Conservation (phyloP, 2,329 filamentous ascomycete species). For the Fusarium brachygibbosum region DNA sequence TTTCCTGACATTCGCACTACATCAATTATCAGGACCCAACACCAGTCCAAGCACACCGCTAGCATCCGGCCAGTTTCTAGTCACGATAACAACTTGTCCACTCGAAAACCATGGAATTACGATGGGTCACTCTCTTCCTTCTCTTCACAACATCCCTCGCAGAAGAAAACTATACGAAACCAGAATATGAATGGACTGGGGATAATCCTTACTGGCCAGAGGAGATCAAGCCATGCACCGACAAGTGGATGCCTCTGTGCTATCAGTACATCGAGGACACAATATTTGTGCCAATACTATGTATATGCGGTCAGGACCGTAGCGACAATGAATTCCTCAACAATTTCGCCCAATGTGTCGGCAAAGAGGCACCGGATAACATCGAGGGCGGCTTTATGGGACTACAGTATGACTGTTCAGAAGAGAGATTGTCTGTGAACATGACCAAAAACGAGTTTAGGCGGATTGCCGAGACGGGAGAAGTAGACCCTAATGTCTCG, state of each 20-base stretch:
- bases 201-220: not conserved
- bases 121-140: not conserved
- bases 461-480: not conserved
- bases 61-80: rapidly evolving
- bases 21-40: not conserved
- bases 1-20: not conserved
- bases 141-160: not conserved
- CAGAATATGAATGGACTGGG: not conserved
- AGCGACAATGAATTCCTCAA: not conserved
- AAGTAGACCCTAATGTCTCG: too few species aligned
- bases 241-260: not conserved
- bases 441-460: not conserved
- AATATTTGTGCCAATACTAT: not conserved
- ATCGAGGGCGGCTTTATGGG: not conserved
- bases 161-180: not conserved
- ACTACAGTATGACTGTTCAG: not conserved
- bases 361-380: too few species aligned
- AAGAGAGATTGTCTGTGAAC: not conserved
- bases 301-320: not conserved
- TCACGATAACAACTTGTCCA: not conserved
- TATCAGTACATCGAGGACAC: not conserved
- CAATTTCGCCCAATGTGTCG: not conserved
- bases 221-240: not conserved
- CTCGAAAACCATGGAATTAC: not conserved
- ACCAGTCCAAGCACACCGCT: not conserved